phyloP scores from a whole-genome alignment of 306 rosid genomes.

The Lupinus albus region DNA sequence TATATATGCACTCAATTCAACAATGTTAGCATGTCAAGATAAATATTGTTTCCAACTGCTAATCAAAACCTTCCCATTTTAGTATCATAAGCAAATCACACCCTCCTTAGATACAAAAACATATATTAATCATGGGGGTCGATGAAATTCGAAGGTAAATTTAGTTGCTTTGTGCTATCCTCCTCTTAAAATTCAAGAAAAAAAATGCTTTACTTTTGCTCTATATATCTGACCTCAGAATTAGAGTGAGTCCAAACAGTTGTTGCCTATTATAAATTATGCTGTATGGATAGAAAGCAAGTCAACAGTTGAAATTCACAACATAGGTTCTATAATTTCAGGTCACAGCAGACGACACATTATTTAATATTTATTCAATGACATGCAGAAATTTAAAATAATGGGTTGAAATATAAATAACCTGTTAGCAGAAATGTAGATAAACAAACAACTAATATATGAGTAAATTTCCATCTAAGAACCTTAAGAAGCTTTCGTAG shows the following conservation, averaged over 20 bases:
- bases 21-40: background rate
- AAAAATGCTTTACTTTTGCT: background rate
- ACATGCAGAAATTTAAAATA: constrained; percentile 35
- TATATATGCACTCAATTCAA: constrained; percentile 24
- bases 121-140: background rate
- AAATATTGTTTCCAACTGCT: constrained; percentile 14
- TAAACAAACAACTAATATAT: constrained; percentile 31
- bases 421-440: constrained; percentile 4
- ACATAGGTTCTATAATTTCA: background rate
- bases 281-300: constrained; percentile 9
- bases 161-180: constrained; percentile 6
- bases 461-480: constrained; percentile 31
- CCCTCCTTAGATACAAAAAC: constrained; percentile 21
- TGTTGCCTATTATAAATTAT: background rate
- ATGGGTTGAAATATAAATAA: constrained; percentile 19
- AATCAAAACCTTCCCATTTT: constrained; percentile 17
- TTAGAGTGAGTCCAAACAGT: background rate
- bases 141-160: constrained; percentile 1
- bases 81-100: constrained; percentile 15
- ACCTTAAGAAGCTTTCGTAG: constrained; percentile 99
- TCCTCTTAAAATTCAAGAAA: background rate
- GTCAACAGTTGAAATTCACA: constrained; percentile 26
- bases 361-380: constrained; percentile 14
- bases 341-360: background rate
- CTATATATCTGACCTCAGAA: constrained; percentile 22